Evolutionary conservation across 2,329 filamentous ascomycete species (phyloP).

Genomic region (Paradendryphiella salina): DNA sequence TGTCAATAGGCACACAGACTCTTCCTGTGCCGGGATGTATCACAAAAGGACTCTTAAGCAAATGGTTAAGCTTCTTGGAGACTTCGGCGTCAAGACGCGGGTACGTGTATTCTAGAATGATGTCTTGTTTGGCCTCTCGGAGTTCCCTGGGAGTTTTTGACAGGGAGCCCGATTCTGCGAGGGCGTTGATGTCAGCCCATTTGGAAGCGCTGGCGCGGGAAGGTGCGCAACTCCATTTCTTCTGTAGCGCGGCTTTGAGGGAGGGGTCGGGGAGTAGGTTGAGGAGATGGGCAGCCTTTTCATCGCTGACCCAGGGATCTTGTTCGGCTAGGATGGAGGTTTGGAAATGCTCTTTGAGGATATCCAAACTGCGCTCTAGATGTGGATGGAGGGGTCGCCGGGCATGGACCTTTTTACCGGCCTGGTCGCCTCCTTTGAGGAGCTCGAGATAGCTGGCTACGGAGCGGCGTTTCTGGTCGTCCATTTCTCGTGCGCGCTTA

Average conservation of each 20-base stretch:
- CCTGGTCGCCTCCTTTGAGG: slow-evolving; percentile 81
- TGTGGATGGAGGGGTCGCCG: slow-evolving; percentile 89
- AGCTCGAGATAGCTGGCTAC: slow-evolving; percentile 90
- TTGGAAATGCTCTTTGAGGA: slow-evolving; percentile 83
- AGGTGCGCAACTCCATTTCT: slow-evolving; percentile 88
- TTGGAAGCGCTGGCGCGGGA: slow-evolving; percentile 76
- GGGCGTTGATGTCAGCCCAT: slow-evolving; percentile 89
- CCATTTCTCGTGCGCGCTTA: slow-evolving; percentile 77
- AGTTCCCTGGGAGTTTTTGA: slow-evolving; percentile 74
- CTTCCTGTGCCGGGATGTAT: slow-evolving; percentile 92
- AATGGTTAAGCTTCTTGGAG: slow-evolving; percentile 95
- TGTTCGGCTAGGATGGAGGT: slow-evolving; percentile 79
- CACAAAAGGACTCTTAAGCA: slow-evolving; percentile 96
- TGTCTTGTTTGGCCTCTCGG: slow-evolving; percentile 89
- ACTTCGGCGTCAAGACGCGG: slow-evolving; percentile 95
- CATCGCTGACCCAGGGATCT: slow-evolving; percentile 74
- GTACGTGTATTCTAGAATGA: slow-evolving; percentile 97
- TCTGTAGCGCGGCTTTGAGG: slow-evolving; percentile 76
- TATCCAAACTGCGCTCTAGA: slow-evolving; percentile 79
- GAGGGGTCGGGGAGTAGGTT: slow-evolving; percentile 79
- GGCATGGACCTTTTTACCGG: slow-evolving; percentile 83
- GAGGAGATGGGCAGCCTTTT: slow-evolving; percentile 76
- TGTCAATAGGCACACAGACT: slow-evolving; percentile 94
- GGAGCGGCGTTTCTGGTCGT: slow-evolving; percentile 81
- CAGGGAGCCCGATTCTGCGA: slow-evolving; percentile 76